Base-by-base conservation (phyloP, 352 stramenopile species). In the Plasmopara viticola region DNA sequence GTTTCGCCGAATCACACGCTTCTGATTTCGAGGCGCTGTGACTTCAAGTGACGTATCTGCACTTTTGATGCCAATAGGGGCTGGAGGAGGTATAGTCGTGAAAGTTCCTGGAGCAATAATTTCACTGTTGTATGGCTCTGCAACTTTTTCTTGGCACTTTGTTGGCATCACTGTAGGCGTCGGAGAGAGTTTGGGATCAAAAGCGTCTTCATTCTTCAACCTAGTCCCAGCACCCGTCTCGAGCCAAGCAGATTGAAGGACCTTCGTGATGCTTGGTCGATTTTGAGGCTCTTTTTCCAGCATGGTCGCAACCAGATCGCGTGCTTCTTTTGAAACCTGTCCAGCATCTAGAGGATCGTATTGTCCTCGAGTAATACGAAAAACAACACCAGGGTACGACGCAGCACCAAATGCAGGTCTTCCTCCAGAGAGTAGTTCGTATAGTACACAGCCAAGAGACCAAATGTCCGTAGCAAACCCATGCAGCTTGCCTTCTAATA, bases 371-470 rank as follows among this genome's bases (percentile, higher is more conserved):
- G 62, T 80, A 30, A 84, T 72, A 33, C 66, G 66, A 9, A 64
- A 66, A 2, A 84, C 72, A 6, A 84, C 70, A 25, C 62, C 72
- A 9, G 72, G 67, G 45, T 80, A 84, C 5, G 58, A 74, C 33
- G 55, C 48, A 4, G 64, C 74, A 18, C 37, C 25, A 43, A 98
- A 99, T 3, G 78, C 65, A 5, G 67, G 62, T 12, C 55, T 48
- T 29, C 59, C 59, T 9, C 63, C 58, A 0, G 64, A 62, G 9
- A 92, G 47, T 12, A 90, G 53, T 49, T 92, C 81, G 48, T 87
- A 90, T 17, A 93, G 33, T 2, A 93, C 63, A 41, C 82, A 98
- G 0, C 93, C 82, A 18, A 90, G 72, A 2, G 79, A 86, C 82
- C 82, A 93, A 35, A 91, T 60, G 25, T 93, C 82, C 14, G 81